phyloP scores from a whole-genome alignment of 73 alveolate species.

The Paramecium primaurelia region DNA sequence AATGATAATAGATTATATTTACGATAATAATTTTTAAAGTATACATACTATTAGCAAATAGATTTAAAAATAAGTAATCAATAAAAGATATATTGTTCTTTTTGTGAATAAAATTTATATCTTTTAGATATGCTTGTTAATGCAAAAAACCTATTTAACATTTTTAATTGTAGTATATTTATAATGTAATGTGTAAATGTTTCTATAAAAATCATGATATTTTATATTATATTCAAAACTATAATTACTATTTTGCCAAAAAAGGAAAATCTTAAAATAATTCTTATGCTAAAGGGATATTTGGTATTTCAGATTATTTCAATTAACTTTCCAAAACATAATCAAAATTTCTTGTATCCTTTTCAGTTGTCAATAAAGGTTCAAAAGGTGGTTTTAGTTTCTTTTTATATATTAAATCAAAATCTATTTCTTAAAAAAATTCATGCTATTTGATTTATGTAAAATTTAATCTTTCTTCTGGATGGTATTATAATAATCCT shows the following conservation, averaged over 20 bases:
- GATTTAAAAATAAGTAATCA: too few species aligned
- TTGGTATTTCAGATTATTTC: background rate
- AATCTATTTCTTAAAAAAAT: background rate
- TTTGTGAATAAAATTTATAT: too few species aligned
- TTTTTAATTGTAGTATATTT: too few species aligned
- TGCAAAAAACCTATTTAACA: too few species aligned
- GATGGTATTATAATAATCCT: background rate
- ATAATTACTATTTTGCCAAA: background rate
- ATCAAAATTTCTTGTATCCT: slow-evolving; percentile 20
- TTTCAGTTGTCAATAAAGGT: background rate
- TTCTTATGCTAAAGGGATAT: background rate
- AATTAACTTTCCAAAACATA: background rate
- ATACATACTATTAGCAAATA: too few species aligned
- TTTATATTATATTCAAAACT: background rate
- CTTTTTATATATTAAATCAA: background rate
- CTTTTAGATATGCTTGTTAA: too few species aligned
- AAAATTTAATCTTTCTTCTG: background rate
- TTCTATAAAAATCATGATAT: background rate
- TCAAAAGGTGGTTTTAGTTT: slow-evolving; percentile 23
- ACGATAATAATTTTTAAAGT: too few species aligned
- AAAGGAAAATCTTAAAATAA: slow-evolving; percentile 23
- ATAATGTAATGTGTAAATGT: too few species aligned
- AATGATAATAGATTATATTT: too few species aligned
- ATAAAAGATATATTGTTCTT: too few species aligned
- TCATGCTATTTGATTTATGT: background rate